phyloP scores from a whole-genome alignment of 1,284 basidiomycete species.

The Pseudomicrostroma phylloplanum region DNA sequence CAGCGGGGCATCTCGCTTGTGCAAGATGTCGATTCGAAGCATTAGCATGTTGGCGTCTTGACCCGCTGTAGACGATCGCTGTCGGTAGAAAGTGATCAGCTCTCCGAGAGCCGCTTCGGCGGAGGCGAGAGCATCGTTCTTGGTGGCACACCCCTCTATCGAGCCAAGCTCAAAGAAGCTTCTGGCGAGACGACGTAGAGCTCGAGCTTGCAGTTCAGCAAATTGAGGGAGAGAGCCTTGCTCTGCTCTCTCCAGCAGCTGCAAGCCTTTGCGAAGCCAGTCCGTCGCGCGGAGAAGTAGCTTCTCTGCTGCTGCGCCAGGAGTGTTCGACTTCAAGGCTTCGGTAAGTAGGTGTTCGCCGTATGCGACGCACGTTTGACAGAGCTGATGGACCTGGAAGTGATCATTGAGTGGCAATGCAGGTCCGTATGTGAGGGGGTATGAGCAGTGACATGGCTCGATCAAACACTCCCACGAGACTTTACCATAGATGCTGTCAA shows the following conservation, averaged over 20 bases:
- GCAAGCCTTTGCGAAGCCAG: neutral
- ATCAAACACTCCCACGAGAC: no score
- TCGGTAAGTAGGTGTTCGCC: neutral
- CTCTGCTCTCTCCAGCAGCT: neutral
- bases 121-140: neutral
- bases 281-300: neutral
- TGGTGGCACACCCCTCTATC: neutral
- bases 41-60: neutral
- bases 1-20: neutral
- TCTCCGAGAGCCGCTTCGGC: neutral
- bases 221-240: neutral
- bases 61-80: neutral
- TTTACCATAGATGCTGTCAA: no score
- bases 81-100: neutral
- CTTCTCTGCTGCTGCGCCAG: neutral
- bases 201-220: neutral
- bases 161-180: neutral
- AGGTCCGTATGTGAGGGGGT: neutral
- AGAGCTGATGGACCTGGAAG: neutral
- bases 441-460: no score
- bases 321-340: neutral
- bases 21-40: neutral
- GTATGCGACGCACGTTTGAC: neutral
- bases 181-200: neutral
- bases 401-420: neutral